Evolutionary conservation across 2,329 filamentous ascomycete species (phyloP), one percentile per base, ranked within the genome.

Genomic region (Exutisphaerella laricina): DNA sequence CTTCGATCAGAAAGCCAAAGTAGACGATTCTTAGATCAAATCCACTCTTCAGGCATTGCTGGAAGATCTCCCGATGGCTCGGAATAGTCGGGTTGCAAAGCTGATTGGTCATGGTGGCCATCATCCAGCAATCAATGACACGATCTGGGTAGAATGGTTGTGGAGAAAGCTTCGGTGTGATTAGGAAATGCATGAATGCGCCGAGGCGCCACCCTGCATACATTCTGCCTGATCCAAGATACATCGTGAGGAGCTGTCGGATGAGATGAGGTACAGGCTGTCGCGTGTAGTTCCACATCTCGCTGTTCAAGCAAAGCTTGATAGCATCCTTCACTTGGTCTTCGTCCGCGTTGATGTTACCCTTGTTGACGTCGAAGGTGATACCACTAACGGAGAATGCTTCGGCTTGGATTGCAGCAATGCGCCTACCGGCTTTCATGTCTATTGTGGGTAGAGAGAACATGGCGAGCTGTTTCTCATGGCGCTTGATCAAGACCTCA

Each of bases 201-300:
- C 69, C 69, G 4, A 79, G 72, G 3, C 69, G 55, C 50, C 76
- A 72, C 3, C 75, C 76, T 4, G 60, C 53, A n/a, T 65, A 61
- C 46, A 68, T 75, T 5, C 69, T 57, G 8, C 64, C 61, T 0
- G 57, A 56, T 0, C 66, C 58, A 10, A 80, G 63, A 3, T 75
- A 61, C 7, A 67, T 64, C 4, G 74, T 62, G 32, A 78, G 70
- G 4, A 79, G 56, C 25, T 77, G 71, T 43, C 78, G 70, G 6
- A 77, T 68, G 1, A 80, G 53, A 10, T 71, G 67, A 1, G 75
- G 66, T 25, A 73, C 71, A 0, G 79, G 79, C 47, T 81, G 78
- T 12, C 70, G 68, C 21, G 70, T 66, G 6, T 73, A 49, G 0
- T 72, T 70, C 66, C 70, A 78, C 6, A 66, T 46, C 1, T 59